Evolutionary conservation across 179 eudicot species (phyloP), one percentile per base, ranked within the genome.

Genomic region (Dionaea muscipula): DNA sequence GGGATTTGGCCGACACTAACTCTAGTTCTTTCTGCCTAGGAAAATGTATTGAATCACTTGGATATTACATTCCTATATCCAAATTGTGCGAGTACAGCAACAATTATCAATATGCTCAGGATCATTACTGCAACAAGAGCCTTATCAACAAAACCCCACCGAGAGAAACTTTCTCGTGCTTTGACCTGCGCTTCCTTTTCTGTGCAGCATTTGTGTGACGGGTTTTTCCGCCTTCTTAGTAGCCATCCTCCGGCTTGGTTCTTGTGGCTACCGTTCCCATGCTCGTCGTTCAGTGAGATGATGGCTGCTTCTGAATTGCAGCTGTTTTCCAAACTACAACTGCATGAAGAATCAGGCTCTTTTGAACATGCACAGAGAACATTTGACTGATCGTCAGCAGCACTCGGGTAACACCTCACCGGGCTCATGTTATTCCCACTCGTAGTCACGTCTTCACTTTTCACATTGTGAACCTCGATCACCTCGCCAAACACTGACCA

Each of bases 401-500:
- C 69, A 56, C 77, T 77, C 2, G 81, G 65, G 41, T 75, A 62
- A 49, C 62, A 68, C n/a, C 57, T 66, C 50, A 64, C 70, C 37
- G 20, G 64, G 26, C 13, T 56, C 44, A 52, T 14, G 23, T 43
- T 59, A 15, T 27, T 65, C 68, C 55, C 43, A 6, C 40, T 66
- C 26, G 64, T 43, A 23, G 52, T 27, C 10, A 16, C 47, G 11
- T 61, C 68, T 33, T 25, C 63, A 16, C 58, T 67, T 26, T 14
- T 41, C 50, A 68, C 53, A 18, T 28, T 57, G 23, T 79, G 77
- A 61, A 72, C 69, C 64, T 93, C 75, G 0, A 84, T 66, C 48
- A 93, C 83, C 68, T 93, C 93, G 51, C 96, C 99, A 41, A 88
- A 93, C 61, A 93, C 96, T 0, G 96, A 93, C 93, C 99, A 93